A percentile compares a stretch with the other conserved stretches of the same genome.
These are phyloP conservation scores for Paraglomus occultum DNA, from an alignment of 192 early-diverging fungal genomes.

Conservation along the genomic window DNA sequence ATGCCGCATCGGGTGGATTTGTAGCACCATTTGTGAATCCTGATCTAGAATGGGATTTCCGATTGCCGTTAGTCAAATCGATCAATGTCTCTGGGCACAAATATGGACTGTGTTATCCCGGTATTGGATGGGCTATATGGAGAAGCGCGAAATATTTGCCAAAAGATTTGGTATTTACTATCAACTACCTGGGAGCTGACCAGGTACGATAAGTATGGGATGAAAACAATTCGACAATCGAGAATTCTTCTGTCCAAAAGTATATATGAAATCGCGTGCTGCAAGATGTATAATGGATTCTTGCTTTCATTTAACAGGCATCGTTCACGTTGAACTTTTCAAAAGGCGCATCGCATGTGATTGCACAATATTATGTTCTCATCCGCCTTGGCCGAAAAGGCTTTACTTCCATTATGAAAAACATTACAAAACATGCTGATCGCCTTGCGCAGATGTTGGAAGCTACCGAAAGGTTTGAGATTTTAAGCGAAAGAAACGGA, in stretches of 20 bases:
- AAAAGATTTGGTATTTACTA: conserved; percentile 69
- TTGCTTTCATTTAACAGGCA: conserved; percentile 21
- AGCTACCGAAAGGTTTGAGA: conserved; percentile 57
- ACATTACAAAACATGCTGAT: conserved; percentile 54
- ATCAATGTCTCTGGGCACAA: conserved; percentile 88
- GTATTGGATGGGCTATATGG: conserved; percentile 85
- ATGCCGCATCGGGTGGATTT: conserved; percentile 83
- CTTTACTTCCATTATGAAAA: conserved; percentile 66
- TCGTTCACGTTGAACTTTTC: conserved; percentile 80
- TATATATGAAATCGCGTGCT: neutral
- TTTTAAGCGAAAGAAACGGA: conserved; percentile 45
- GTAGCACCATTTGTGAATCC: conserved; percentile 83
- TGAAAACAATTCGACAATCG: neutral
- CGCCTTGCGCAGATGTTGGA: conserved; percentile 54
- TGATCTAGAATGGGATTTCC: conserved; percentile 65
- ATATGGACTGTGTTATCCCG: conserved; percentile 80
- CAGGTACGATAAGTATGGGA: conserved; percentile 39
- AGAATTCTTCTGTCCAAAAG: too few relatives aligned
- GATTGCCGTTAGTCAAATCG: conserved; percentile 62
- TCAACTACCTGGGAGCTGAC: conserved; percentile 71
- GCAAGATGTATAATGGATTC: neutral
- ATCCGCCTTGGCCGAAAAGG: conserved; percentile 68
- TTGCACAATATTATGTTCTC: conserved; percentile 84
- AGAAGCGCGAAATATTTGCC: conserved; percentile 64
- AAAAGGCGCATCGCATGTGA: conserved; percentile 63